Evolutionary conservation across 1,284 basidiomycete genomes (phyloP).

Genomic region (Waitea zeae): DNA sequence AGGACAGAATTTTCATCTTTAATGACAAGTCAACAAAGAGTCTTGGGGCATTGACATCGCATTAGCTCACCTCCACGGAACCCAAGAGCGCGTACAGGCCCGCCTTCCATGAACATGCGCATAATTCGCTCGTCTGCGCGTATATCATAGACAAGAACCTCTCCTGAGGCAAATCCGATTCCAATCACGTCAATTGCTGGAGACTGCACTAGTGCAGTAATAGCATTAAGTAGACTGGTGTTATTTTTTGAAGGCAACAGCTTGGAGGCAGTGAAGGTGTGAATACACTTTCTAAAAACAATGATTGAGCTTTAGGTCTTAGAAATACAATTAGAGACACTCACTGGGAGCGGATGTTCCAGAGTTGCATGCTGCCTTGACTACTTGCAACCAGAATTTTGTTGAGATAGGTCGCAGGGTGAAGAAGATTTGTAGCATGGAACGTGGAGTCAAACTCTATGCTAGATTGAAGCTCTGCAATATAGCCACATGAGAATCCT

Average conservation of each 20-base stretch:
- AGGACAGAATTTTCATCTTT: constrained; percentile 83
- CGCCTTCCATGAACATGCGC: constrained; percentile 78
- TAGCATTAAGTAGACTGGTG: constrained; percentile 18
- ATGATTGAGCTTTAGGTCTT: constrained; percentile 2
- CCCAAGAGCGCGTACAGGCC: constrained; percentile 55
- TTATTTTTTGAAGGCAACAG: constrained; percentile 22
- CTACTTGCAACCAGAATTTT: constrained; percentile 80
- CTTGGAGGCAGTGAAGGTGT: constrained; percentile 34
- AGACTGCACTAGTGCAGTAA: constrained; percentile 76
- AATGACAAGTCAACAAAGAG: too few relatives aligned
- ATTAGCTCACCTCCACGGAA: constrained; percentile 64
- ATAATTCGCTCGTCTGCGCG: constrained; percentile 80
- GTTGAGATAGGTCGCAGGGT: constrained; percentile 95
- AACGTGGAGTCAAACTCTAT: constrained; percentile 70
- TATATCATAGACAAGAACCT: constrained; percentile 81
- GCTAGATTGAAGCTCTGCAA: constrained; percentile 34
- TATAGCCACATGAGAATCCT: constrained; percentile 3
- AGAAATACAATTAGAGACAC: constrained; percentile 13
- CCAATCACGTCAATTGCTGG: constrained; percentile 95
- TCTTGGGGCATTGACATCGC: background rate
- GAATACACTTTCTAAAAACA: constrained; percentile 38
- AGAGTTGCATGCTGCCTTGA: constrained; percentile 79
- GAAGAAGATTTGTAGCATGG: constrained; percentile 70
- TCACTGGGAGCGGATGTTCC: constrained; percentile 81
- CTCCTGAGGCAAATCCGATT: constrained; percentile 78